phyloP scores from a whole-genome alignment of 306 rosid species.

The Vicia sativa region DNA sequence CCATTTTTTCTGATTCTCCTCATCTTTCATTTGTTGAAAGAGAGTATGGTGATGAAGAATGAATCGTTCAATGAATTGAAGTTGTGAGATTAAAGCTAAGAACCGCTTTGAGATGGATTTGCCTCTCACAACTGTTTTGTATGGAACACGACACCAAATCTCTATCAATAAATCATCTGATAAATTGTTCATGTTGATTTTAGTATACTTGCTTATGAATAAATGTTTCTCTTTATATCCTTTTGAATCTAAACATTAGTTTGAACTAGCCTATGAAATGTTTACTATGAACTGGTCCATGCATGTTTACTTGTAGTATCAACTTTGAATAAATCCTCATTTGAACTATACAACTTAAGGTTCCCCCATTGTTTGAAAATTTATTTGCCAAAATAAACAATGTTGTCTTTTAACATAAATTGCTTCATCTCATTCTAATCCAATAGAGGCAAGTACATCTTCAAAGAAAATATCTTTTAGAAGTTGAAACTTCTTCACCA shows the following conservation, averaged over 20 bases:
- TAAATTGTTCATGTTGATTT: conserved; percentile 16
- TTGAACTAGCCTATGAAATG: neutral
- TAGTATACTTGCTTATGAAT: neutral
- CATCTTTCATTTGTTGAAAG: conserved; percentile 4
- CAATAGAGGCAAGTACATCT: too few relatives aligned
- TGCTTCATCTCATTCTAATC: too few relatives aligned
- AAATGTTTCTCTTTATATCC: neutral
- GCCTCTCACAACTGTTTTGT: conserved; percentile 24
- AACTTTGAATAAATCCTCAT: too few relatives aligned
- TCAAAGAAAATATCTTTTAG: too few relatives aligned
- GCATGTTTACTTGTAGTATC: too few relatives aligned
- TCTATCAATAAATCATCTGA: conserved; percentile 26
- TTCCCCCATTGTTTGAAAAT: too few relatives aligned
- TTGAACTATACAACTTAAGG: too few relatives aligned
- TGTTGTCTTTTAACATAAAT: too few relatives aligned
- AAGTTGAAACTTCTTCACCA: too few relatives aligned
- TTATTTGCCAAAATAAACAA: too few relatives aligned
- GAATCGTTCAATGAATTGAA: neutral
- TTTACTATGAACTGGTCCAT: neutral
- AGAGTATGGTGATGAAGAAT: neutral
- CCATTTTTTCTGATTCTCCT: conserved; percentile 1
- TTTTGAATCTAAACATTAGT: too few relatives aligned
- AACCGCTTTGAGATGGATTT: conserved; percentile 32
- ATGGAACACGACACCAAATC: conserved; percentile 30
- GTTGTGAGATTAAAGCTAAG: conserved; percentile 11